A percentile compares a stretch with the other conserved stretches of the same genome.
phyloP scores from a whole-genome alignment of 768 basidiomycete species.

The Tylopilus felleus region DNA sequence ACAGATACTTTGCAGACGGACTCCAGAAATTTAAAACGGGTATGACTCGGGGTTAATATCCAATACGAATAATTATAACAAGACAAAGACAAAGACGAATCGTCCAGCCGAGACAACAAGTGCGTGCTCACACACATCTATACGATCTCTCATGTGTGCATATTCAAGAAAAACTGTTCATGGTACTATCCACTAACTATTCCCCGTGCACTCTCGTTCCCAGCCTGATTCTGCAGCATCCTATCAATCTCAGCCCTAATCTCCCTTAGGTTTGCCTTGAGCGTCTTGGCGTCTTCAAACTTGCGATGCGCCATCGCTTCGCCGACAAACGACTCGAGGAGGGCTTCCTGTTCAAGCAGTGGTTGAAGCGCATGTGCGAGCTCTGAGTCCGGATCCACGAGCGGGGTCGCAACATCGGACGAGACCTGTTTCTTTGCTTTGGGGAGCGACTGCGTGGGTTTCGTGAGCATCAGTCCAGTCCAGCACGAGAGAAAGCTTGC shows the following conservation, averaged over 20 bases:
- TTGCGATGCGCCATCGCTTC: slow-evolving; percentile 89
- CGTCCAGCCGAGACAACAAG: neutral
- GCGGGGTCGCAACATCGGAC: slow-evolving; percentile 16
- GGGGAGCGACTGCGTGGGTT: slow-evolving; percentile 40
- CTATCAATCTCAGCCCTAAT: slow-evolving; percentile 81
- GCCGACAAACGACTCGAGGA: slow-evolving; percentile 85
- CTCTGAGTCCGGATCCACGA: slow-evolving; percentile 64
- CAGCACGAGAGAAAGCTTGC: slow-evolving; percentile 4
- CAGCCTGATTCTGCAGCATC: slow-evolving; percentile 42
- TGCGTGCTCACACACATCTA: neutral
- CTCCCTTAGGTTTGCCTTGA: slow-evolving; percentile 77
- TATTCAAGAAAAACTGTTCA: neutral
- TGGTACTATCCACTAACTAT: neutral
- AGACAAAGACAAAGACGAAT: too few species aligned
- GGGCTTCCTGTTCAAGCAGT: slow-evolving; percentile 88
- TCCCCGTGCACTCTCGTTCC: neutral
- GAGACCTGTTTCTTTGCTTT: slow-evolving; percentile 39
- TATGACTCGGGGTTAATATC: neutral
- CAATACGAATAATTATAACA: neutral
- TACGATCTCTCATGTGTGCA: neutral
- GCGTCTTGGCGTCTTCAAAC: slow-evolving; percentile 90
- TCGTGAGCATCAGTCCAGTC: neutral
- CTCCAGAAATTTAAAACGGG: too few species aligned
- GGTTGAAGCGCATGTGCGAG: slow-evolving; percentile 78
- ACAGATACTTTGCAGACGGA: too few species aligned